Evolutionary conservation across 2,329 filamentous ascomycete genomes (phyloP), one percentile per base, ranked within the genome.

Genomic region (Tolypocladium tundrense): DNA sequence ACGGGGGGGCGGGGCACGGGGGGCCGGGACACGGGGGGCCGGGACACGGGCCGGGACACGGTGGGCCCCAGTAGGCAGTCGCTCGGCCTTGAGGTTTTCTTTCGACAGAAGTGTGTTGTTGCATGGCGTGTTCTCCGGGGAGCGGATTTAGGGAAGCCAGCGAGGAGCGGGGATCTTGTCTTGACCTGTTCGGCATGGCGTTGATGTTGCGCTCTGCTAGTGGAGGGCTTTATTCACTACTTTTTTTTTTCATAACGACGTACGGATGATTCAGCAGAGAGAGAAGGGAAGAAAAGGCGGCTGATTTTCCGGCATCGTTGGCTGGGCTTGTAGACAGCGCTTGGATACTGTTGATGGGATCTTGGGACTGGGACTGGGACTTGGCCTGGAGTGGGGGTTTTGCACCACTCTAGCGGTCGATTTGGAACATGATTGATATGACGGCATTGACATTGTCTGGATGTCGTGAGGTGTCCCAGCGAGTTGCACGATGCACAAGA

Each of bases 1-100:
- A 1, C 73, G n/a, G n/a, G n/a, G n/a, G n/a, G 10, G 73, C 67
- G 62, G 62, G 63, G 0, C 67, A 67, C 3, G 61, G 61, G 5
- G 27, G n/a, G n/a, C n/a, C 24, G 24, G 24, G 27, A 3, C 27
- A 31, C 27, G 27, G 27, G 27, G 27, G 24, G 24, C 24, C 24
- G 24, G 60, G 62, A 4, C 62, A 67, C 5, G 60, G n/a, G n/a
- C n/a, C n/a, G 60, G n/a, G 55, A 42, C 37, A 27, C 54, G 3
- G n/a, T n/a, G 31, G 50, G 35, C 24, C 51, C n/a, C 48, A 42
- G 37, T 54, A 27, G 21, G 13, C 35, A 39, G n/a, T n/a, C 6
- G n/a, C 11, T 2, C 13, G n/a, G 42, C 31, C 40, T 10, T 39
- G 31, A 42, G 27, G 4, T 8, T 43, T 52, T 53, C 21, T 21